Evolutionary conservation across 768 basidiomycete genomes (phyloP), one percentile per base, ranked within the genome.

Genomic region (Candolleomyces eurysporus): DNA sequence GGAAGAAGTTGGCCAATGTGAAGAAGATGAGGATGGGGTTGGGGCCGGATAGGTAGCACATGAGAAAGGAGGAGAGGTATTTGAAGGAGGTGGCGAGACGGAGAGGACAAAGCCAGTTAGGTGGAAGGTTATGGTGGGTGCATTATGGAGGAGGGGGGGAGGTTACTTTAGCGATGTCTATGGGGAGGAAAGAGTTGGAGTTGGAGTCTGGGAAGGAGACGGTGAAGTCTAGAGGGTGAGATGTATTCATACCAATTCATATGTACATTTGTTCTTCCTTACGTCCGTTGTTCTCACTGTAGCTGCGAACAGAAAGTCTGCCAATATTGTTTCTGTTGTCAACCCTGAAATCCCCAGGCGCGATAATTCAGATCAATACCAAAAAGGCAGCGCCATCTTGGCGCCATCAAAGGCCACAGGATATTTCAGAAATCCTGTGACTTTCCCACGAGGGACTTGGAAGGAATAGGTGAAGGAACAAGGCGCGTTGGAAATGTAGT

Each of bases 41-140:
- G 52, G 75, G 70, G 14, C 79, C 84, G 5, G 87, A 84, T 42
- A 92, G 79, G 68, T 87, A 91, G 45, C 81, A 80, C 19, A 82
- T 77, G n/a, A 89, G 72, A 74, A 92, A 87, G 10, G 75, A 65
- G 5, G 89, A 90, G 50, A 92, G 76, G 4, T 78, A 61, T 1
- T 78, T 68, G 11, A 82, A 72, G 10, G 78, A 60, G 3, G 71
- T 55, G 2, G 72, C 48, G 2, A 76, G 69, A 91, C 70, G 5
- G 89, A 82, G 36, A 89, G 78, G 31, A 90, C 80, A 17, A 63
- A 70, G 30, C 91, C 91, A 13, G 75, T 71, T 40, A 91, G 73
- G 39, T 72, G 64, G 22, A 92, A 67, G 0, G 88, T 84, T 56
- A 88, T 80, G 67, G 91, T 92, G 13, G 88, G 65, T 86, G 85